phyloP scores from a whole-genome alignment of 2,329 filamentous ascomycete species.

The Cordyceps cateniannulata region DNA sequence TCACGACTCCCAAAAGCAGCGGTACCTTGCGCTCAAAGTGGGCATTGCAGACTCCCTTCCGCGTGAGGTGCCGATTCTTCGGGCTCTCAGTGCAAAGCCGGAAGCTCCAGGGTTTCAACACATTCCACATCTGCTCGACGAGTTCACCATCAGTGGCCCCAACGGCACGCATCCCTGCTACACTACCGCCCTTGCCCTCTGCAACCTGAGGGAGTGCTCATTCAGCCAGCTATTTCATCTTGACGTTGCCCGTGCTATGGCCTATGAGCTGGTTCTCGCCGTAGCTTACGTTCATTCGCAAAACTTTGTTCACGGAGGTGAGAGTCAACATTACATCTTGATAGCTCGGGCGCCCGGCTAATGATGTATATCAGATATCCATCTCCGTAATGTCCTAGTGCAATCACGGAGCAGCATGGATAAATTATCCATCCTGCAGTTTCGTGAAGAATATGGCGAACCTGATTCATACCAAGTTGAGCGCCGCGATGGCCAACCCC shows the following conservation, averaged over 20 bases:
- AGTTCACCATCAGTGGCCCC: slow-evolving; percentile 1
- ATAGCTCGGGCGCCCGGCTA: neutral
- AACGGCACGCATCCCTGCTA: slow-evolving; percentile 8
- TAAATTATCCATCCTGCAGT: neutral
- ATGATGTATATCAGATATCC: neutral
- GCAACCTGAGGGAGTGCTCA: slow-evolving; percentile 1
- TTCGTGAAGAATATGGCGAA: neutral
- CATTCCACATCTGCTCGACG: slow-evolving; percentile 3
- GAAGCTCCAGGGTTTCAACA: neutral
- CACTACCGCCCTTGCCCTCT: neutral
- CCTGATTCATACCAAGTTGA: neutral
- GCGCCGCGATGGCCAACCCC: neutral
- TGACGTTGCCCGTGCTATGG: slow-evolving; percentile 8
- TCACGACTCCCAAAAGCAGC: slow-evolving; percentile 2
- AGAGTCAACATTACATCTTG: neutral
- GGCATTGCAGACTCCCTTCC: slow-evolving; percentile 10
- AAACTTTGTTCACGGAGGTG: slow-evolving; percentile 12
- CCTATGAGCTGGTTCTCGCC: slow-evolving; percentile 2
- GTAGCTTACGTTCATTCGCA: slow-evolving; percentile 9
- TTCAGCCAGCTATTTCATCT: neutral
- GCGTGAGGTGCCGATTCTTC: neutral
- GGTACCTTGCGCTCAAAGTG: slow-evolving; percentile 11
- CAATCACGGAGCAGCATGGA: neutral
- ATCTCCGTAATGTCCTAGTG: neutral
- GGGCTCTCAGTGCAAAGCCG: neutral